These are phyloP conservation scores for Chaetomium cochliodes DNA, from an alignment of 495 filamentous ascomycete genomes.

Conservation along the genomic window DNA sequence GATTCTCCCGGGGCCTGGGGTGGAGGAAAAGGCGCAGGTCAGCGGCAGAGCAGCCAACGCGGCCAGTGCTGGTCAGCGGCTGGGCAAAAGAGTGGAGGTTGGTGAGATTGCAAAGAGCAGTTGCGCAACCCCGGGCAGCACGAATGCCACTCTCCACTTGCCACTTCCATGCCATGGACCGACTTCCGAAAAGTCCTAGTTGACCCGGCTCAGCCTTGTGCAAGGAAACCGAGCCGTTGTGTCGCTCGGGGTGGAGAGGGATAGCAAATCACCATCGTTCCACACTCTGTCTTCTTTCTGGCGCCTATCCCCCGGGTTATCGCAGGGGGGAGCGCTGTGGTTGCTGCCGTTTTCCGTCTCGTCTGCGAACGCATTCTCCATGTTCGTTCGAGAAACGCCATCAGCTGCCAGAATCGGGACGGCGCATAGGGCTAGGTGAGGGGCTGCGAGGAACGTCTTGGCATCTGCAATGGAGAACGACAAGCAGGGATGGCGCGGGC, in stretches of 20 bases:
- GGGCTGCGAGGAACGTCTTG: constrained; percentile 17
- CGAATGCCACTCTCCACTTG: neutral
- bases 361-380: neutral
- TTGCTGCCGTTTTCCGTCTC: neutral
- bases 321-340: neutral
- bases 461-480: neutral
- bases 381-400: constrained; percentile 11
- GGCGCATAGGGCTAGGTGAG: constrained; percentile 34
- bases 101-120: neutral
- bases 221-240: neutral
- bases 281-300: neutral
- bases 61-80: constrained; percentile 5
- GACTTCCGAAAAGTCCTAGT: neutral
- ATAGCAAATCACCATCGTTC: neutral
- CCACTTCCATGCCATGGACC: neutral
- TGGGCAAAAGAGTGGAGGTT: constrained; percentile 7
- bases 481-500: neutral
- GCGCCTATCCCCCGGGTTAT: neutral
- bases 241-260: neutral
- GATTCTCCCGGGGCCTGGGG: constrained; percentile 1
- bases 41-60: constrained; percentile 16
- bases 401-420: constrained; percentile 11
- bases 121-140: neutral
- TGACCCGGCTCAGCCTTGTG: constrained; percentile 12
- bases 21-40: neutral